Evolutionary conservation across 2,329 filamentous ascomycete genomes (phyloP).

Genomic region (Pyrenochaeta sp.): DNA sequence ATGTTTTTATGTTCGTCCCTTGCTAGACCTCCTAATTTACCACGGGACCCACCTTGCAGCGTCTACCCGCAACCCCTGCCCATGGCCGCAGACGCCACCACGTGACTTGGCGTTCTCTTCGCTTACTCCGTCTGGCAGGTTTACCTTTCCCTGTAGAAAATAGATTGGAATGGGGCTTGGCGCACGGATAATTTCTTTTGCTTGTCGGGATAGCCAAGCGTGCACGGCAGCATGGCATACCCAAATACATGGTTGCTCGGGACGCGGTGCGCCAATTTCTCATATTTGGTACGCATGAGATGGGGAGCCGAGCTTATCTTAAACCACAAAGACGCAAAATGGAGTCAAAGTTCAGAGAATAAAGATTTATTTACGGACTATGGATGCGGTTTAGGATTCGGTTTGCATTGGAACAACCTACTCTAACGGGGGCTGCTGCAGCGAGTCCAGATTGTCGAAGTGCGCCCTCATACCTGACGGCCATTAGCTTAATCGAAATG

Average conservation of each 20-base stretch:
- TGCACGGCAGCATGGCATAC: not conserved
- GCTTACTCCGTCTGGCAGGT: slow-evolving; percentile 10
- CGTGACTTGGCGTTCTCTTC: slow-evolving; percentile 11
- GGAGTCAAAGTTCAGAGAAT: not conserved
- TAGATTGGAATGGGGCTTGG: slow-evolving; percentile 21
- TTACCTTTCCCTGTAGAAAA: slow-evolving; percentile 7
- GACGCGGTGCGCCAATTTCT: not conserved
- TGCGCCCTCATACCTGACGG: not conserved
- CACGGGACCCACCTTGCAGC: not conserved
- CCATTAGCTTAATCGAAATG: not conserved
- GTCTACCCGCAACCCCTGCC: slow-evolving; percentile 11
- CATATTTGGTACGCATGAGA: not conserved
- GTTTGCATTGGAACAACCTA: not conserved
- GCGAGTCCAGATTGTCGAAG: not conserved
- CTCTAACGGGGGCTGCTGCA: not conserved
- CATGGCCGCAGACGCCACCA: slow-evolving; percentile 2
- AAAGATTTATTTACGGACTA: not conserved
- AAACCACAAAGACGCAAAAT: not conserved
- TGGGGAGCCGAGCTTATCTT: not conserved
- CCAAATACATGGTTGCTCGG: not conserved
- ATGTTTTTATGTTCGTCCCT: not conserved
- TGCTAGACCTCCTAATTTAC: not conserved
- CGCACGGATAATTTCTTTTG: slow-evolving; percentile 14
- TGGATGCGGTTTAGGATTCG: not conserved
- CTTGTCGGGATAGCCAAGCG: slow-evolving; percentile 3